These are phyloP conservation scores for Trichoderma simmonsii DNA, from an alignment of 2,329 filamentous ascomycete species.

Conservation along the genomic window DNA sequence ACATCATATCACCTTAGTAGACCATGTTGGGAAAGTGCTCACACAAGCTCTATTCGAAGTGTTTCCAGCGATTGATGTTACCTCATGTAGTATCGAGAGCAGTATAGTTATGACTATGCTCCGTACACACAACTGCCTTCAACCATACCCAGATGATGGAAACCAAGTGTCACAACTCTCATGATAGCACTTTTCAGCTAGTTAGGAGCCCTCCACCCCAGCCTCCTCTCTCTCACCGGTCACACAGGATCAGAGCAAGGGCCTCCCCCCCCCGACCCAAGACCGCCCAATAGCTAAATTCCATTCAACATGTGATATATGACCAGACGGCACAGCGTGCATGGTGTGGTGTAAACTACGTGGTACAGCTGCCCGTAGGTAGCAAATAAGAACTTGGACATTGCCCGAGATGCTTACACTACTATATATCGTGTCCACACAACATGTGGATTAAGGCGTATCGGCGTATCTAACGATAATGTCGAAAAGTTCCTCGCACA, in stretches of 20 bases:
- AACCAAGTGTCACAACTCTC: not conserved
- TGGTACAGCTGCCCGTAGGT: not conserved
- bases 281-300: not conserved
- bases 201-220: not conserved
- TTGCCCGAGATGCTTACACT: not conserved
- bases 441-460: not conserved
- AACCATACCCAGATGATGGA: not conserved
- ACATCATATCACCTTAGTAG: not conserved
- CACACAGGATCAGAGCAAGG: not conserved
- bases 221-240: slow-evolving; percentile 2
- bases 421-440: not conserved
- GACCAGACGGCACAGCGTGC: not conserved
- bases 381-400: not conserved
- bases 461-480: not conserved
- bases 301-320: not conserved
- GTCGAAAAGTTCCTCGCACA: not conserved
- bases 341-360: not conserved
- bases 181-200: not conserved
- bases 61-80: not conserved
- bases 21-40: not conserved
- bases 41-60: not conserved
- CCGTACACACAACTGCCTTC: not conserved
- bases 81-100: not conserved
- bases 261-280: not conserved
- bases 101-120: not conserved